A percentile compares a stretch with the other conserved stretches of the same genome.
phyloP scores from a whole-genome alignment of 2,329 filamentous ascomycete species.

The Calonectria pteridis region DNA sequence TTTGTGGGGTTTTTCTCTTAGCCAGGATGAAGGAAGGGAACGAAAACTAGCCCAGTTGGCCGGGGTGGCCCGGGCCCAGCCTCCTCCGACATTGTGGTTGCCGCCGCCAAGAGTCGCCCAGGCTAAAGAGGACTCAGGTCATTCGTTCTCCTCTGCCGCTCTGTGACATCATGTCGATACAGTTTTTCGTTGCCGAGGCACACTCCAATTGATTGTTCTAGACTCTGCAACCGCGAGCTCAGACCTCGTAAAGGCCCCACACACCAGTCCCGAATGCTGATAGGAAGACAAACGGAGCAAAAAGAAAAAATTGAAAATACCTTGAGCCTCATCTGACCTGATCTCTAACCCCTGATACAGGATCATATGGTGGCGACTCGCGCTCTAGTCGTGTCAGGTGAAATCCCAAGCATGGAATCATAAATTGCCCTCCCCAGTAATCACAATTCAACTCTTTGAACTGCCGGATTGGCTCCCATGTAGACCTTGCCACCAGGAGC shows the following conservation, averaged over 20 bases:
- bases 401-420: neutral
- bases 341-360: neutral
- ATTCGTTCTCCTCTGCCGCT: neutral
- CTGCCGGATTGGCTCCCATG: neutral
- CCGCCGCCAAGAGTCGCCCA: neutral
- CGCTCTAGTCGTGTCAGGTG: neutral
- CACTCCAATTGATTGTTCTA: neutral
- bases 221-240: neutral
- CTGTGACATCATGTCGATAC: neutral
- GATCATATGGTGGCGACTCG: neutral
- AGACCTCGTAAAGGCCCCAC: neutral
- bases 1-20: slow-evolving; percentile 3
- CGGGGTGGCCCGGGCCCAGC: neutral
- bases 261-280: neutral
- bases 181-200: neutral
- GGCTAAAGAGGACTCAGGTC: slow-evolving; percentile 1
- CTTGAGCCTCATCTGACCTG: slow-evolving; percentile 19
- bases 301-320: neutral
- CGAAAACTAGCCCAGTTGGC: neutral
- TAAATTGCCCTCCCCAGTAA: neutral
- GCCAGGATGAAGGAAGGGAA: slow-evolving; percentile 16
- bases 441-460: neutral
- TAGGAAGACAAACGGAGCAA: neutral
- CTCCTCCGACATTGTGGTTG: neutral
- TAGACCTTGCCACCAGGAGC: neutral